These are phyloP conservation scores for Ampelomyces quisqualis DNA, from an alignment of 2,329 filamentous ascomycete species.

Conservation along the genomic window DNA sequence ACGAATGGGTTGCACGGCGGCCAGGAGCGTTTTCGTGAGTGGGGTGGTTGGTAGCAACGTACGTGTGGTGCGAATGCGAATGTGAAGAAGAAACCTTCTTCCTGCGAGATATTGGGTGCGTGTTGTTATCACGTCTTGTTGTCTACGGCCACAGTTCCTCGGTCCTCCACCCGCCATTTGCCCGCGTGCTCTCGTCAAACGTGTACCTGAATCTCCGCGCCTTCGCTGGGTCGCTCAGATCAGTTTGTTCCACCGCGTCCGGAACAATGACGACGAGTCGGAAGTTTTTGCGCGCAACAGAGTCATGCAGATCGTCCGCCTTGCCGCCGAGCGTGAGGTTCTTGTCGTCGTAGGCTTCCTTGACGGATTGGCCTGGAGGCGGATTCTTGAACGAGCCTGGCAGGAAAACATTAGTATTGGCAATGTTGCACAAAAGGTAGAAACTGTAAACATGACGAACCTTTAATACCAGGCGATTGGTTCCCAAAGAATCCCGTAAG, in stretches of 20 bases:
- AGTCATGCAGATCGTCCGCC: slow-evolving; percentile 70
- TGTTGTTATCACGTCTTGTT: too few relatives aligned
- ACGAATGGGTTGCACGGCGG: background rate
- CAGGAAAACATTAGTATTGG: too few relatives aligned
- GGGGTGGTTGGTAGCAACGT: too few relatives aligned
- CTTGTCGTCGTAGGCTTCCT: slow-evolving; percentile 48
- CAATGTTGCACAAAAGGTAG: too few relatives aligned
- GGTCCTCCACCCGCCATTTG: slow-evolving; percentile 58
- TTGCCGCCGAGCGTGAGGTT: slow-evolving; percentile 58
- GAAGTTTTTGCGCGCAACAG: slow-evolving; percentile 71
- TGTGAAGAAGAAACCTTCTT: too few relatives aligned
- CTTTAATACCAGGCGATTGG: slow-evolving; percentile 75
- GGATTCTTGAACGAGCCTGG: slow-evolving; percentile 66
- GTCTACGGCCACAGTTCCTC: slow-evolving; percentile 45
- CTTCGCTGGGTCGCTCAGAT: slow-evolving; percentile 67
- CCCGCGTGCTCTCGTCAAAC: slow-evolving; percentile 49
- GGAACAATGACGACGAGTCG: slow-evolving; percentile 85
- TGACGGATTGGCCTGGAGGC: slow-evolving; percentile 52
- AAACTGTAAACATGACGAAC: too few relatives aligned
- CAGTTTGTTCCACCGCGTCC: slow-evolving; percentile 72
- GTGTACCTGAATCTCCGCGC: slow-evolving; percentile 68
- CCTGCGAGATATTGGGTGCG: too few relatives aligned
- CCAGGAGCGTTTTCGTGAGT: background rate
- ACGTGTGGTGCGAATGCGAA: too few relatives aligned
- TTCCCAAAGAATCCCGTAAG: slow-evolving; percentile 90